Base-by-base conservation (phyloP, 306 rosid genomes). In the Hippophae rhamnoides region DNA sequence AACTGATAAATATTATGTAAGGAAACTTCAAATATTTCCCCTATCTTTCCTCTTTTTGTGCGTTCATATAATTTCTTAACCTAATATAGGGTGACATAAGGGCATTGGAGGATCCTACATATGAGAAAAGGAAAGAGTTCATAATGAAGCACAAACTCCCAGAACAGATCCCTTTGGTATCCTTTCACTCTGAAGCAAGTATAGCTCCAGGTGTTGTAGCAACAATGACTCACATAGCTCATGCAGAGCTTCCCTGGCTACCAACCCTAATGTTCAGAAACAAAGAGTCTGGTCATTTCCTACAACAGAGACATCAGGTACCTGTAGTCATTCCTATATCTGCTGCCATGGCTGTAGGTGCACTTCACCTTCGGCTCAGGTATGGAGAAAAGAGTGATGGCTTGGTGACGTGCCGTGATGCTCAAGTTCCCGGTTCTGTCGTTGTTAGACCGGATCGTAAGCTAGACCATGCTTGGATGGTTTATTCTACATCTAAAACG, bases 391-490 rank as follows among this genome's bases (percentile, higher is more conserved):
- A 81, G 76, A 82, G 95, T 9, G 95, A 82, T 2, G 94, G 94
- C 8, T 49, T 87, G 12, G 89, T 90, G 58, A 81, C 84, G 0
- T 74, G 92, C 66, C 72, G 74, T 0, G 96, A 90, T 8, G 95
- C 98, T 10, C 74, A 87, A 70, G 97, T 90, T 70, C 86, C 97
- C 0, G 96, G 96, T 63, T 90, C 97, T 0, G 78, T 85, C 40
- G 86, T 87, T 14, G 82, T 84, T 7, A 74, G 76, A 71, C 85
- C 89, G 1, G 81, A 79, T 45, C 75, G 64, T 79, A 84, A 84
- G 73, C 89, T 90, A 47, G 88, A 87, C 54, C 97, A 90, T 72
- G 82, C 84, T n/a, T 90, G 89, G 89, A 87, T 84, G 90, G 95
- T 84, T 52, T 87, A 87, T 76, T 84, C 90, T 57, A 74, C 94